Conservation (phyloP, 768 basidiomycete species). For the Rhizopogon sp. region DNA sequence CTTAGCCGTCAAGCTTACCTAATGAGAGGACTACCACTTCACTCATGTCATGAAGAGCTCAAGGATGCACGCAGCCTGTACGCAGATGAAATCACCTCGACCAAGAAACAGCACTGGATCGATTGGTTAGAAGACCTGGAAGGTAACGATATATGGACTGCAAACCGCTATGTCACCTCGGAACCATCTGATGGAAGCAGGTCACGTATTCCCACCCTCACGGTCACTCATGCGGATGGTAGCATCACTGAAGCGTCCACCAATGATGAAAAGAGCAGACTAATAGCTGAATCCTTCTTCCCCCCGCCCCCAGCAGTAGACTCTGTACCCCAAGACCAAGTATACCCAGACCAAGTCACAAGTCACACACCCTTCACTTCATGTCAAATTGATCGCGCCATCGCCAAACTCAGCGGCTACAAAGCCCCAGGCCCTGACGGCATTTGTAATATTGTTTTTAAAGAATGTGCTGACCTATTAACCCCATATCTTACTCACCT, state of each 20-base stretch:
- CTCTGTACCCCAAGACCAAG: not conserved
- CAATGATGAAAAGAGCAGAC: constrained; percentile 18
- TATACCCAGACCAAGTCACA: constrained; percentile 6
- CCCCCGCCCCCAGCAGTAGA: constrained; percentile 7
- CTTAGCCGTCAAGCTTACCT: constrained; percentile 6
- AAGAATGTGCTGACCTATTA: constrained; percentile 8
- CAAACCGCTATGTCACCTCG: constrained; percentile 9
- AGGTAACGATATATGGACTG: constrained; percentile 14
- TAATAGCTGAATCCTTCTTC: constrained; percentile 19
- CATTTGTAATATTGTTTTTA: constrained; percentile 21
- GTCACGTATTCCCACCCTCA: not conserved
- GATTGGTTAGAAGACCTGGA: constrained; percentile 21
- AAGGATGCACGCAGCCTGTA: constrained; percentile 11
- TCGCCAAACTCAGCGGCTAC: constrained; percentile 10
- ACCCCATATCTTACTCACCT: constrained; percentile 6
- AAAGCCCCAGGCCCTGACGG: constrained; percentile 22
- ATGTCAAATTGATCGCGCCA: constrained; percentile 5
- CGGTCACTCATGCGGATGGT: too few species aligned
- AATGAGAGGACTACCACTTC: constrained; percentile 7
- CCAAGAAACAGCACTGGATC: constrained; percentile 16
- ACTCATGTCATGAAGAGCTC: constrained; percentile 19
- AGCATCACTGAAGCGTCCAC: not conserved
- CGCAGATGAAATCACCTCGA: not conserved
- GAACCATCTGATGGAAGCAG: not conserved
- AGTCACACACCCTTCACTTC: constrained; percentile 1